phyloP scores from a whole-genome alignment of 1,284 basidiomycete species.

The Cutaneotrichosporon daszewskae region DNA sequence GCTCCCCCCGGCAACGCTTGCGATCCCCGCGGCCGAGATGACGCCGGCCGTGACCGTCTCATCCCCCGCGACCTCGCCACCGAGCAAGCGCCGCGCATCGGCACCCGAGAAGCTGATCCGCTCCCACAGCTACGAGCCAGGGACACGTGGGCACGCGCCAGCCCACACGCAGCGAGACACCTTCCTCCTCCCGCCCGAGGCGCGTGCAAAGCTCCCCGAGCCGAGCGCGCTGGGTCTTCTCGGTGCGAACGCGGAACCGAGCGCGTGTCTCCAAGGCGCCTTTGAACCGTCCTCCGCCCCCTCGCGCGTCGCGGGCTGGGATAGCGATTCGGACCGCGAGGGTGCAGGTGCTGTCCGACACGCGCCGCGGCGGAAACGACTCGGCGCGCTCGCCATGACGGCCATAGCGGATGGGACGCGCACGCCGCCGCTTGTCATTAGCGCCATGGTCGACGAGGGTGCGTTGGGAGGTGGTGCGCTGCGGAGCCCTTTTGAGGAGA shows the following conservation, averaged over 20 bases:
- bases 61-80: background rate
- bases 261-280: constrained; percentile 1
- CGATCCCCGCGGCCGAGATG: background rate
- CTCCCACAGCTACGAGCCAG: background rate
- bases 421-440: constrained; percentile 6
- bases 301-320: too few species aligned
- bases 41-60: constrained; percentile 2
- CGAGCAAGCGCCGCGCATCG: background rate
- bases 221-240: background rate
- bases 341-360: background rate
- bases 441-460: constrained; percentile 4
- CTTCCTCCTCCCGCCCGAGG: constrained; percentile 1
- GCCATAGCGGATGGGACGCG: constrained; percentile 2
- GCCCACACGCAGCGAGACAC: constrained; percentile 1
- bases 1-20: background rate
- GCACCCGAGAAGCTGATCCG: background rate
- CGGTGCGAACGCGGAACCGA: background rate
- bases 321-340: constrained; percentile 14
- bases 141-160: background rate
- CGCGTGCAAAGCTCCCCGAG: background rate
- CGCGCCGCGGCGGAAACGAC: background rate
- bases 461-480: constrained; percentile 11
- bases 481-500: constrained; percentile 40
- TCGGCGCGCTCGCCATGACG: constrained; percentile 9
- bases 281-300: constrained; percentile 7